phyloP scores from a whole-genome alignment of 345 rosid species.

The Brassica carinata region DNA sequence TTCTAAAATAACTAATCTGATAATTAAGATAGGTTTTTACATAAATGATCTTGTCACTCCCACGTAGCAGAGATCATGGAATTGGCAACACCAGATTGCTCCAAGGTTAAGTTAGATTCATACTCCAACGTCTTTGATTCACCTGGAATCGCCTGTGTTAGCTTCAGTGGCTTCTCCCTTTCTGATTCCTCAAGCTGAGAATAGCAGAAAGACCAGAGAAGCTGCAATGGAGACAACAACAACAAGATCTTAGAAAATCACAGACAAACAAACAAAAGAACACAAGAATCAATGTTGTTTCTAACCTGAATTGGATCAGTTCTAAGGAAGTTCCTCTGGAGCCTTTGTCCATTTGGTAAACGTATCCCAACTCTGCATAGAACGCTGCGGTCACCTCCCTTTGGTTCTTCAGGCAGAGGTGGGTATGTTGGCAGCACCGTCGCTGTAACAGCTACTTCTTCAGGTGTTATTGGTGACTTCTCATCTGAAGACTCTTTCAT shows the following conservation, averaged over 20 bases:
- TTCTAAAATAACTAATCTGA: slow-evolving; percentile 16
- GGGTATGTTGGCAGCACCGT: slow-evolving; percentile 52
- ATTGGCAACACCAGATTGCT: slow-evolving; percentile 85
- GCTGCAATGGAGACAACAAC: slow-evolving; percentile 47
- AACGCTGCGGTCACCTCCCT: slow-evolving; percentile 62
- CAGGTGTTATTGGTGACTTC: slow-evolving; percentile 21
- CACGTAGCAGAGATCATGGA: slow-evolving; percentile 59
- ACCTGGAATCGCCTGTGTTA: slow-evolving; percentile 88
- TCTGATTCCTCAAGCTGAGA: slow-evolving; percentile 61
- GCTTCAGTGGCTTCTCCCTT: slow-evolving; percentile 63
- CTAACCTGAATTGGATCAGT: slow-evolving; percentile 75
- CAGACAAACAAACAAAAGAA: neutral
- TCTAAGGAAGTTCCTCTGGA: slow-evolving; percentile 77
- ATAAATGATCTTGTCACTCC: slow-evolving; percentile 31
- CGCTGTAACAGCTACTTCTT: slow-evolving; percentile 28
- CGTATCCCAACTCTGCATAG: slow-evolving; percentile 93
- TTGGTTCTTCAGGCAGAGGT: slow-evolving; percentile 91
- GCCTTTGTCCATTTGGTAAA: slow-evolving; percentile 89
- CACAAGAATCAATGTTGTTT: slow-evolving; percentile 9
- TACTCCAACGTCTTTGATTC: slow-evolving; percentile 74
- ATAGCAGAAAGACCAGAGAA: slow-evolving; percentile 89
- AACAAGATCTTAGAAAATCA: slow-evolving; percentile 22
- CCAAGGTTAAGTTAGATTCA: slow-evolving; percentile 66
- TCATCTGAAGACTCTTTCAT: slow-evolving; percentile 42
- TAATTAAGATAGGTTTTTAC: slow-evolving; percentile 8